These are phyloP conservation scores for Candida labiduridarum DNA, from an alignment of 1,139 yeast genomes.

Conservation along the genomic window DNA sequence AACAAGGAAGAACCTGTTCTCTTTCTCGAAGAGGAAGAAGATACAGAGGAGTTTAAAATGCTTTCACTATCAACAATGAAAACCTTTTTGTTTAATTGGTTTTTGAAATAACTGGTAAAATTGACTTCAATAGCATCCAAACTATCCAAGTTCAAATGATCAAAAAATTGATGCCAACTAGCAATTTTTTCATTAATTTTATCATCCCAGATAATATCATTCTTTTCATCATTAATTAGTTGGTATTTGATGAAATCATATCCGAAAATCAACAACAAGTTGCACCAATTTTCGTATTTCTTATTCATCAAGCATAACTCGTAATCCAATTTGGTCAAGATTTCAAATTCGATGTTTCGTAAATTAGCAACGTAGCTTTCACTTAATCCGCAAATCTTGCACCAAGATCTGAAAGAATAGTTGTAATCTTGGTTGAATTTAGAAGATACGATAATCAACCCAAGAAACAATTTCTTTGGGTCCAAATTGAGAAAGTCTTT, in stretches of 20 bases:
- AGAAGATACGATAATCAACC: constrained; percentile 67
- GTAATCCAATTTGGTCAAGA: constrained; percentile 58
- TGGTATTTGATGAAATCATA: constrained; percentile 44
- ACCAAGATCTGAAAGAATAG: constrained; percentile 73
- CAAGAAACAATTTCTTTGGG: constrained; percentile 68
- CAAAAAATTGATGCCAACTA: constrained; percentile 37
- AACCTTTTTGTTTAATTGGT: constrained; percentile 39
- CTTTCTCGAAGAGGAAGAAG: constrained; percentile 1
- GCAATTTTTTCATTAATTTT: constrained; percentile 22
- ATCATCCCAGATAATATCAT: constrained; percentile 36
- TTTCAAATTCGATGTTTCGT: constrained; percentile 53
- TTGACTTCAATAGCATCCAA: constrained; percentile 28
- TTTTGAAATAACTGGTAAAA: constrained; percentile 33
- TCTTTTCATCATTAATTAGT: constrained; percentile 20
- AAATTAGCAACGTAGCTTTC: constrained; percentile 42
- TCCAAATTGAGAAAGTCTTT: constrained; percentile 29
- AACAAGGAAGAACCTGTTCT: constrained; percentile 18
- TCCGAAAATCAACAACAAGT: constrained; percentile 45
- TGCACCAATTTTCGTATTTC: constrained; percentile 59
- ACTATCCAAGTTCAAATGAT: constrained; percentile 21
- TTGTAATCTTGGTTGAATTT: constrained; percentile 76
- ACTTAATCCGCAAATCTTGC: constrained; percentile 66
- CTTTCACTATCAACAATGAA: constrained; percentile 19
- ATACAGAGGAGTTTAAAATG: neutral
- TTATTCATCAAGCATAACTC: constrained; percentile 52